Base-by-base conservation (phyloP, 768 basidiomycete genomes). In the Asterophora parasitica region DNA sequence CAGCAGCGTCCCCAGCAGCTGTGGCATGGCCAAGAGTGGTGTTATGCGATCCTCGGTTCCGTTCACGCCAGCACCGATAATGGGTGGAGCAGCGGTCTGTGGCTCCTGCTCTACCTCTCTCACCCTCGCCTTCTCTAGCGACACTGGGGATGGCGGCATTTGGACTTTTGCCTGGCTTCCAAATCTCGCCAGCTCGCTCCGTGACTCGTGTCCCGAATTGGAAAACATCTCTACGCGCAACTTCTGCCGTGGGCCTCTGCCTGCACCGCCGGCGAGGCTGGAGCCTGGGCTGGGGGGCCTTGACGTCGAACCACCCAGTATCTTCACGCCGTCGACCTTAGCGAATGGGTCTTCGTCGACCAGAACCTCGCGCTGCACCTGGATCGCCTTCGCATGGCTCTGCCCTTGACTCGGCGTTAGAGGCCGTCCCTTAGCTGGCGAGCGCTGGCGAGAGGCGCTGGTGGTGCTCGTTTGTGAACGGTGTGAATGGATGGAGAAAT, bases 311-410 rank as follows among this genome's bases (percentile, higher is more conserved):
- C 27, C 12, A 4, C 62, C 66, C 31, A 79, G 28, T 67, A 83
- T 59, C 56, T 59, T 75, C 7, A 83, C 79, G 13, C 77, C 79
- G 33, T 75, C 73, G 0, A 60, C 63, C 56, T 74, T 75, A 8
- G 81, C 81, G 61, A 83, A 83, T 3, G 82, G 76, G 58, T 78
- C 78, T 42, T 73, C 74, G 36, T 74, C 72, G 33, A 74, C 60
- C 20, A 71, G 66, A 4, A 77, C 59, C 7, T 59, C 58, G 7
- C 61, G 59, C 17, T 65, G 64, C n/a, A 64, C 35, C 33, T 61
- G 60, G 11, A 61, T 49, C 6, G 57, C 33, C 28, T 53, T 57
- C n/a, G 59, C 59, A 19, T 56, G 30, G 9, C 9, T 31, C 30
- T 31, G 30, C 2, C 9, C 12, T 2, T 31, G 30, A 9, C 9